phyloP scores from a whole-genome alignment of 768 basidiomycete species.

The Phlebiopsis gigantea region DNA sequence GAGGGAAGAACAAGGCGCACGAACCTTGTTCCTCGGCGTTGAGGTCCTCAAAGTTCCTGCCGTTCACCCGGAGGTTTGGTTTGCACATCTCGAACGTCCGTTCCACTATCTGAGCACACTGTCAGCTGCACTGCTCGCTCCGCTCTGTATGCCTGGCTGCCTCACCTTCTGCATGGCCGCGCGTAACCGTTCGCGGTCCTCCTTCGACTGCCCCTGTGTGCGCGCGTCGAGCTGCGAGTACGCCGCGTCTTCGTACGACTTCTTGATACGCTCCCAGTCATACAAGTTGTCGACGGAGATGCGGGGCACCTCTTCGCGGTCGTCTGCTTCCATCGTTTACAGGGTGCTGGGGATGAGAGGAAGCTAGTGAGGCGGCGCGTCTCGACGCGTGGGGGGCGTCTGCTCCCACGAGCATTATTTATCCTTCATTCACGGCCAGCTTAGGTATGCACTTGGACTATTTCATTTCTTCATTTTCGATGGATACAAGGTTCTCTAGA shows the following conservation, averaged over 20 bases:
- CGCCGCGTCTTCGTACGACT: conserved; percentile 45
- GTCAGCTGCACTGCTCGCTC: neutral
- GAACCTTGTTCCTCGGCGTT: conserved; percentile 50
- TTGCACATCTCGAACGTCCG: conserved; percentile 55
- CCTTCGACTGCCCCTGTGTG: conserved; percentile 7
- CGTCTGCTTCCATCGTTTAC: conserved; percentile 22
- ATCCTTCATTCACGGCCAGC: neutral
- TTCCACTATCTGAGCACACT: conserved; percentile 50
- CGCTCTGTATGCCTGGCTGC: neutral
- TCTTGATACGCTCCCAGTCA: conserved; percentile 61
- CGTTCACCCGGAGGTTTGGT: conserved; percentile 76
- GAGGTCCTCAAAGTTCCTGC: conserved; percentile 67
- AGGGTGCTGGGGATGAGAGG: neutral
- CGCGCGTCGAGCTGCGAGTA: conserved; percentile 40
- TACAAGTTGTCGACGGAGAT: conserved; percentile 61
- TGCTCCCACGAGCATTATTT: neutral
- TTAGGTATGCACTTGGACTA: neutral
- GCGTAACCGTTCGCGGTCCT: conserved; percentile 43
- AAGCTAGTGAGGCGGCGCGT: neutral
- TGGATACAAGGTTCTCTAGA: neutral
- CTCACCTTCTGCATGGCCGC: conserved; percentile 48
- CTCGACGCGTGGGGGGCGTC: neutral
- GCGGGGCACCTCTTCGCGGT: conserved; percentile 41
- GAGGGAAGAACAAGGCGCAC: conserved; percentile 4
- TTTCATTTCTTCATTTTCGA: neutral